Percentiles rank a stretch among this genome's conserved stretches.
Evolutionary conservation across 164 flowering plant species (phyloP).

Genomic region (Annona squamosa): DNA sequence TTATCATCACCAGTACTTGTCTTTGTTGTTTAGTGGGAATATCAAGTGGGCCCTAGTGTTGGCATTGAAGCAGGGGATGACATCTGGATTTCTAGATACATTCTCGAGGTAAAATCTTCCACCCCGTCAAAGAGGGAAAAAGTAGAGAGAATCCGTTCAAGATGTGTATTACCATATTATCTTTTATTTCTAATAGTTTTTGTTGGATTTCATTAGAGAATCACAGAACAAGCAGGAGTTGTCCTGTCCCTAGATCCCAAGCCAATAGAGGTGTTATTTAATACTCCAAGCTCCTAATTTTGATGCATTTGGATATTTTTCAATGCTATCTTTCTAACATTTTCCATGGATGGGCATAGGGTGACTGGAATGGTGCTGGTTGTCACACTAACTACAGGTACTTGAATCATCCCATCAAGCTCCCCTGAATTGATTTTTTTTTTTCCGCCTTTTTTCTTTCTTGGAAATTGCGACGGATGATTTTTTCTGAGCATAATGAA

Average conservation of each 20-base stretch:
- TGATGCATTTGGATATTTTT: neutral
- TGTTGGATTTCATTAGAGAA: slow-evolving; percentile 44
- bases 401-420: neutral
- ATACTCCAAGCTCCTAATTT: neutral
- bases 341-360: slow-evolving; percentile 31
- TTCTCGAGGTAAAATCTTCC: slow-evolving; percentile 69
- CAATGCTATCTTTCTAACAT: neutral
- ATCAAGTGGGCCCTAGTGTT: slow-evolving; percentile 98
- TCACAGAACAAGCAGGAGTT: slow-evolving; percentile 98
- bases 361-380: slow-evolving; percentile 99
- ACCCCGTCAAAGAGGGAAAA: neutral
- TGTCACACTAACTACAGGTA: slow-evolving; percentile 97
- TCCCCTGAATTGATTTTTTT: no score
- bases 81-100: slow-evolving; percentile 84
- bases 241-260: slow-evolving; percentile 95
- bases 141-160: no score
- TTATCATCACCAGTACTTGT: neutral
- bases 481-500: no score
- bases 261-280: slow-evolving; percentile 71
- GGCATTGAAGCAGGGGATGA: slow-evolving; percentile 98
- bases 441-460: no score
- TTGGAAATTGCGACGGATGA: no score
- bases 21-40: slow-evolving; percentile 71
- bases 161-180: neutral
- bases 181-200: neutral